Evolutionary conservation across 2,329 filamentous ascomycete genomes (phyloP), one percentile per base, ranked within the genome.

Genomic region (Fusarium nodosum): DNA sequence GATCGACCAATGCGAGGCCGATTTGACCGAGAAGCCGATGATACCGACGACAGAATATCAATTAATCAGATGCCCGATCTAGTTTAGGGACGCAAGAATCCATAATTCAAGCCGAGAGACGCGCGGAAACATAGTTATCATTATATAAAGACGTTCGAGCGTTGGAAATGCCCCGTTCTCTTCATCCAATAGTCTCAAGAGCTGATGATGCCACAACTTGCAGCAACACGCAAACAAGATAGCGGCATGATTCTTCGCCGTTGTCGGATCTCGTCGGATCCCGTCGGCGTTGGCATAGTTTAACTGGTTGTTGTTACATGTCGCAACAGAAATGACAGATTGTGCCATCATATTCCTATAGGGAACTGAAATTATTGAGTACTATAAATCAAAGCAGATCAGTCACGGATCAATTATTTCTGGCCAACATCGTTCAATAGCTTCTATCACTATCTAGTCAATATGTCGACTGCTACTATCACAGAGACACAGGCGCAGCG

Each of bases 251-350:
- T 4, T 13, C 34, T 5, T 20, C 24, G 2, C 33, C 12, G 7
- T 54, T 3, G 11, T 45, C n/a, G n/a, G 28, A 54, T 20, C 13
- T 18, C 3, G n/a, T 46, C 20, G n/a, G 28, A 54, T 18, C 13
- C 10, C 5, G n/a, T 34, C 31, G 51, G 59, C 28, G 16, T 44
- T 6, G 10, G 4, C 5, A 3, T n/a, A 0, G 16, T 12, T 13
- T 34, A 18, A 34, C 2, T 42, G 24, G 36, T 13, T 42, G 4
- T 4, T n/a, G 18, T 2, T 13, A 5, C 2, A 51, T 64, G 61
- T 59, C 60, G 61, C 28, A 60, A 64, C 20, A 36, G 8, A n/a
- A 7, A n/a, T 31, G 10, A 16, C 24, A 41, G 30, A 65, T 64
- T 65, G 24, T 65, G 61, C n/a, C 18, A 64, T 63, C 24, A 12